phyloP scores from a whole-genome alignment of 1,284 basidiomycete species.

The Chalciporus sp. region DNA sequence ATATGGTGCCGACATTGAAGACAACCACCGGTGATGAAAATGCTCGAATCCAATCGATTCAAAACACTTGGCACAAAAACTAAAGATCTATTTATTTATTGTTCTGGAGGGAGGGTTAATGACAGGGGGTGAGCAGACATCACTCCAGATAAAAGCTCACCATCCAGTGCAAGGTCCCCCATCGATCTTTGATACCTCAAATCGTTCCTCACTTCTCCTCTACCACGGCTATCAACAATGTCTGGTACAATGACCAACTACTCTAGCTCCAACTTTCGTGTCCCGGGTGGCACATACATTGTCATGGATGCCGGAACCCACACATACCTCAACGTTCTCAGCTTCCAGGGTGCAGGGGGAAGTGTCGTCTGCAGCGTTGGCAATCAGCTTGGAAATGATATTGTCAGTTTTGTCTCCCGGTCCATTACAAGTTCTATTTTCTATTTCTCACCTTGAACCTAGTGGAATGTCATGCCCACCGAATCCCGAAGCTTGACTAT shows the following conservation, averaged over 20 bases:
- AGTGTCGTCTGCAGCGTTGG: conserved; percentile 9
- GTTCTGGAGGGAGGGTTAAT: background rate
- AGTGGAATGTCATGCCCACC: conserved; percentile 14
- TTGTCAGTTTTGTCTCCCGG: background rate
- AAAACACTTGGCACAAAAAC: too few species aligned
- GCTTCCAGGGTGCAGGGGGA: background rate
- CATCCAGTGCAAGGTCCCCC: background rate
- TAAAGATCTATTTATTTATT: too few species aligned
- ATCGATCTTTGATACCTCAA: background rate
- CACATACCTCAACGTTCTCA: conserved; percentile 9
- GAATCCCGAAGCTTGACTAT: conserved; percentile 1
- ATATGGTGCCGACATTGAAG: too few species aligned
- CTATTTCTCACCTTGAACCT: background rate
- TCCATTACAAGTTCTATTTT: too few species aligned
- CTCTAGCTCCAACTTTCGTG: background rate
- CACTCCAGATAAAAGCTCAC: background rate
- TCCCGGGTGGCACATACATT: conserved; percentile 10
- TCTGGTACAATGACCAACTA: background rate
- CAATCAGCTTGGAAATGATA: conserved; percentile 9
- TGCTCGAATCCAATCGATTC: too few species aligned
- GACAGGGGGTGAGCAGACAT: background rate
- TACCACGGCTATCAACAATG: background rate
- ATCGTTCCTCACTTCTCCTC: background rate
- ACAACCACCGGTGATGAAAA: too few species aligned
- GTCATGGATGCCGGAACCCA: conserved; percentile 9